Percentiles rank a stretch among this genome's conserved stretches.
These are phyloP conservation scores for Tuber indicum DNA, from an alignment of 495 filamentous ascomycete genomes.

Conservation along the genomic window DNA sequence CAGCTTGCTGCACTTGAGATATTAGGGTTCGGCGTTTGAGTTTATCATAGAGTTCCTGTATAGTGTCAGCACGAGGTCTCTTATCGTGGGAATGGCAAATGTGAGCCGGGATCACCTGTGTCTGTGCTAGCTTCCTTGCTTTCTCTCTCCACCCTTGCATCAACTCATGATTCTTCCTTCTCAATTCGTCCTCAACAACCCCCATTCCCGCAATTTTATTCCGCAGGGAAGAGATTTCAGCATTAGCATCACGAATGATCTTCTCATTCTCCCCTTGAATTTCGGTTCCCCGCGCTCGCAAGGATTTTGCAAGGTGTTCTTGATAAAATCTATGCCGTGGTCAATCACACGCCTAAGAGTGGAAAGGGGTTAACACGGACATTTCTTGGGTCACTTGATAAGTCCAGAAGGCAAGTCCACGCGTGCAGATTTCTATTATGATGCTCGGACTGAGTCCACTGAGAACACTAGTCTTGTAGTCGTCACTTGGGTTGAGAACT, in stretches of 20 bases:
- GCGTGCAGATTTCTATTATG: constrained; percentile 84
- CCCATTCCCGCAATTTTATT: constrained; percentile 63
- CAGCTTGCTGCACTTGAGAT: constrained; percentile 32
- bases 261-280: constrained; percentile 71
- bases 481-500: constrained; percentile 76
- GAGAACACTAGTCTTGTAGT: constrained; percentile 87
- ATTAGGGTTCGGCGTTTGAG: constrained; percentile 56
- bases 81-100: not conserved
- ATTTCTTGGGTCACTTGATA: constrained; percentile 92
- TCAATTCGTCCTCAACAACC: constrained; percentile 58
- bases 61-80: not conserved
- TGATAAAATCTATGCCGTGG: constrained; percentile 62
- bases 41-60: constrained; percentile 68
- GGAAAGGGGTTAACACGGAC: constrained; percentile 46
- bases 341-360: constrained; percentile 9
- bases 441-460: constrained; percentile 75
- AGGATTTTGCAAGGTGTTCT: constrained; percentile 62
- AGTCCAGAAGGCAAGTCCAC: constrained; percentile 79
- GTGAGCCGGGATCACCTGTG: constrained; percentile 46
- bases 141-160: constrained; percentile 64
- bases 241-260: constrained; percentile 72
- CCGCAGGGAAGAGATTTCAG: constrained; percentile 64
- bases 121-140: constrained; percentile 64
- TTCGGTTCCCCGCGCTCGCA: constrained; percentile 66
- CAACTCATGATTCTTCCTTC: constrained; percentile 71